Conservation (phyloP, 2,329 filamentous ascomycete species). For the Botrytis byssoidea region DNA sequence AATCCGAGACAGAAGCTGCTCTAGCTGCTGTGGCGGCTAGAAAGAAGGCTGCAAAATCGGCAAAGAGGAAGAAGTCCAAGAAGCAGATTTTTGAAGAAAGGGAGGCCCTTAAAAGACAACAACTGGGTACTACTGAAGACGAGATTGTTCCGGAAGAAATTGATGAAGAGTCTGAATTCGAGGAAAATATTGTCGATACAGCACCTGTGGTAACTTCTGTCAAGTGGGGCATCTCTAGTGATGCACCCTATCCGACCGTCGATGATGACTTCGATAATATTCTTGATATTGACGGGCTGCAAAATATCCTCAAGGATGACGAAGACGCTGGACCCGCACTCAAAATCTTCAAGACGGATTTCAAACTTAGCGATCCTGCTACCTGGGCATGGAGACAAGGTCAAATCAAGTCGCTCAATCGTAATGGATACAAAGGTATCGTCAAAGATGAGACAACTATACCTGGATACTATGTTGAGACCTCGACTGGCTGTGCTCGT, state of each 20-base stretch:
- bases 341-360: constrained; percentile 48
- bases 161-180: constrained; percentile 36
- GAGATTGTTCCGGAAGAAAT: constrained; percentile 41
- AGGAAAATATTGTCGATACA: constrained; percentile 41
- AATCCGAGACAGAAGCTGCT: constrained; percentile 47
- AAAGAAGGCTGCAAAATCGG: constrained; percentile 57
- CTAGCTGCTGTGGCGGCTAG: constrained; percentile 46
- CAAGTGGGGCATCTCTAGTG: constrained; percentile 58
- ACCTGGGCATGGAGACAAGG: constrained; percentile 72
- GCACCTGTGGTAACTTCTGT: constrained; percentile 46
- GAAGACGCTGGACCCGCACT: constrained; percentile 61
- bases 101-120: constrained; percentile 57
- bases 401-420: constrained; percentile 68
- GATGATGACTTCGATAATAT: constrained; percentile 63
- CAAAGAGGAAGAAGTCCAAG: constrained; percentile 70
- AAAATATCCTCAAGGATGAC: constrained; percentile 65
- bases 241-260: constrained; percentile 61
- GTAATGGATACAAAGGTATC: constrained; percentile 51
- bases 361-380: constrained; percentile 54
- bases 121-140: constrained; percentile 47
- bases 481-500: constrained; percentile 78
- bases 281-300: constrained; percentile 70
- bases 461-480: constrained; percentile 77
- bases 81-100: constrained; percentile 71
- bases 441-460: constrained; percentile 46